Conservation (phyloP, 2,329 filamentous ascomycete genomes). For the Monascus ruber region DNA sequence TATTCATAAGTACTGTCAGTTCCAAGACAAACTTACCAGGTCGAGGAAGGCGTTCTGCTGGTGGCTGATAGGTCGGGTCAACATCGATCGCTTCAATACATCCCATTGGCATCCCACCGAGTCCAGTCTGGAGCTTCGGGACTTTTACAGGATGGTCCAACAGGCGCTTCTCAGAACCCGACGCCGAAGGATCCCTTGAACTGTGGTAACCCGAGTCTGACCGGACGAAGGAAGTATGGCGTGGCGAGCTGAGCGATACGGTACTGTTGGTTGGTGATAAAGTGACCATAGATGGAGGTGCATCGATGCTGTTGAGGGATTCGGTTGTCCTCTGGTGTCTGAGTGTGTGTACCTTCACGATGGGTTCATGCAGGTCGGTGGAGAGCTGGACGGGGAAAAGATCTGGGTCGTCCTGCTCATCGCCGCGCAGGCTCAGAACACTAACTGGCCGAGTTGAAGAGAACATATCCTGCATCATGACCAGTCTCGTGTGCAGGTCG, state of each 20-base stretch:
- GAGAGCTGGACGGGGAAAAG: constrained; percentile 30
- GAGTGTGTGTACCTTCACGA: constrained; percentile 17
- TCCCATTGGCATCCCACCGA: constrained; percentile 45
- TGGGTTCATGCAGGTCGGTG: constrained; percentile 16
- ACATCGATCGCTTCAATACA: constrained; percentile 90
- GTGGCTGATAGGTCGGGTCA: constrained; percentile 74
- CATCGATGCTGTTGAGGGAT: constrained; percentile 21
- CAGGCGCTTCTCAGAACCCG: constrained; percentile 5
- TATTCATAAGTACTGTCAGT: too few species aligned
- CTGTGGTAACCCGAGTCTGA: constrained; percentile 12
- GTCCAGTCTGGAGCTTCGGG: constrained; percentile 12
- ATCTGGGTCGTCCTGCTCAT: constrained; percentile 36
- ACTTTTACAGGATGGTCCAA: constrained; percentile 21
- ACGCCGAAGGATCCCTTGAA: constrained; percentile 6
- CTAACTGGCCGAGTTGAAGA: constrained; percentile 33
- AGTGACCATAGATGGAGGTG: constrained; percentile 21
- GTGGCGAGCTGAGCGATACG: constrained; percentile 27
- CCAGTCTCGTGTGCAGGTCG: constrained; percentile 34
- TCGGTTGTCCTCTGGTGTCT: constrained; percentile 19
- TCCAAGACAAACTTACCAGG: constrained; percentile 38
- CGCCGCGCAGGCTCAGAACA: constrained; percentile 31
- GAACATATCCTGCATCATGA: constrained; percentile 36
- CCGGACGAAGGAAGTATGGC: constrained; percentile 5
- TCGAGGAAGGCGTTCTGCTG: constrained; percentile 58
- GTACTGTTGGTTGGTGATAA: constrained; percentile 31